Evolutionary conservation across 1,284 basidiomycete genomes (phyloP).

Genomic region (Nidula niveotomentosa): DNA sequence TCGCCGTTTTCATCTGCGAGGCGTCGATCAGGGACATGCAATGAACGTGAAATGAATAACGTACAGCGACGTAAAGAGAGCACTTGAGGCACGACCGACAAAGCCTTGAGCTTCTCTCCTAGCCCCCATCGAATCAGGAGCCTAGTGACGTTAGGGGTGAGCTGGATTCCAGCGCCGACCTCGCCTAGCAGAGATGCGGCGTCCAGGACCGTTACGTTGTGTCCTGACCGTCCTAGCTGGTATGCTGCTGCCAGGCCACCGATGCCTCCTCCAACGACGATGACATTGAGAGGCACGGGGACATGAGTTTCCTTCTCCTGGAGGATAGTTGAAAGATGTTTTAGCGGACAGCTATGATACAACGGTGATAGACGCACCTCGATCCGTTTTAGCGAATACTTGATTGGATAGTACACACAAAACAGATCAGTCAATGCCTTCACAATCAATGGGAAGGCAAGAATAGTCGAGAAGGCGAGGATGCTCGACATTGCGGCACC

Average conservation of each 20-base stretch:
- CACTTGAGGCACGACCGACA: slow-evolving; percentile 40
- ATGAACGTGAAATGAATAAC: slow-evolving; percentile 6
- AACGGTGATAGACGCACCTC: no score
- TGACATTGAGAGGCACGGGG: background rate
- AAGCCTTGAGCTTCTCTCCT: slow-evolving; percentile 34
- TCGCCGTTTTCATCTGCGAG: slow-evolving; percentile 37
- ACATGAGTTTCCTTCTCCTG: no score
- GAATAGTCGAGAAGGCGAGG: no score
- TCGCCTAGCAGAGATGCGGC: slow-evolving; percentile 21
- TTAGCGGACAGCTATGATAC: no score
- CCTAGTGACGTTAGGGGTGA: slow-evolving; percentile 46
- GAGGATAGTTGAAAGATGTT: no score
- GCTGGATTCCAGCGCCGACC: slow-evolving; percentile 32
- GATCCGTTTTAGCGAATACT: no score
- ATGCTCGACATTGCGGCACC: no score
- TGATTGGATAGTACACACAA: no score
- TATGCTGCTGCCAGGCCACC: slow-evolving; percentile 49
- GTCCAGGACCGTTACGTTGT: slow-evolving; percentile 48
- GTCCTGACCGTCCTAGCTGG: slow-evolving; percentile 44
- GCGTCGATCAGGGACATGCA: background rate
- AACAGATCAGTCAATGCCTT: no score
- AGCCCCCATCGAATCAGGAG: slow-evolving; percentile 55
- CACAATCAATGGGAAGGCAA: no score
- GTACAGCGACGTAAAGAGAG: slow-evolving; percentile 48
- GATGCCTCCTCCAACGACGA: slow-evolving; percentile 51